Evolutionary conservation across 495 filamentous ascomycete species (phyloP).

Genomic region (Podospora didyma): DNA sequence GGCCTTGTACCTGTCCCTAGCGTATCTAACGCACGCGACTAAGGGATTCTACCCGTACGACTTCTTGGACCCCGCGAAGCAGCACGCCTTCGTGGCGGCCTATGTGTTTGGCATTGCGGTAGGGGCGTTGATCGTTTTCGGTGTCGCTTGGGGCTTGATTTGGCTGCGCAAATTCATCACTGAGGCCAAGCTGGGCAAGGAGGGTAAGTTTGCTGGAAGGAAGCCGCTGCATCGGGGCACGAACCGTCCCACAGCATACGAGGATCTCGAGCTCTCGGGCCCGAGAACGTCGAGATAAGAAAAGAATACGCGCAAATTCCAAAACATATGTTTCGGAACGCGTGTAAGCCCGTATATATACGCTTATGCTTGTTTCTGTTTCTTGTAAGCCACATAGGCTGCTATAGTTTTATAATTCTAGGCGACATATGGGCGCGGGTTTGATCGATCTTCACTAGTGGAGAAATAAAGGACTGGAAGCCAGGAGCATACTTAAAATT

Average conservation of each 20-base stretch:
- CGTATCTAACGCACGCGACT: conserved; percentile 66
- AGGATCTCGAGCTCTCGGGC: background rate
- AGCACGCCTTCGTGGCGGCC: conserved; percentile 44
- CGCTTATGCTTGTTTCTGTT: too few relatives aligned
- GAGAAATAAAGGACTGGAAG: too few relatives aligned
- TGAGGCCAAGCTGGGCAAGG: conserved; percentile 45
- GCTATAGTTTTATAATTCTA: too few relatives aligned
- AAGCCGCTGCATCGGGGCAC: background rate
- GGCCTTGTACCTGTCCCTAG: conserved; percentile 65
- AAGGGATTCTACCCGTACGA: conserved; percentile 70
- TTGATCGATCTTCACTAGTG: too few relatives aligned
- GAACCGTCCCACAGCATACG: background rate
- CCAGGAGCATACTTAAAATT: too few relatives aligned
- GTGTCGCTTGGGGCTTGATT: conserved; percentile 43
- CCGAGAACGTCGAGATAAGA: background rate
- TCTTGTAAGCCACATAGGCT: too few relatives aligned
- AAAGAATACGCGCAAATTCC: too few relatives aligned
- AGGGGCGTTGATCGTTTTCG: conserved; percentile 62
- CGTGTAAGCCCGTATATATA: too few relatives aligned
- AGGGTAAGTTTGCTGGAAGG: conserved; percentile 41
- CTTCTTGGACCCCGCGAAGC: conserved; percentile 60
- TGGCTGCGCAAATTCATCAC: conserved; percentile 47
- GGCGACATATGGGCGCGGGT: too few relatives aligned
- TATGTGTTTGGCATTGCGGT: conserved; percentile 62
- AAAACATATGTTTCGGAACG: too few relatives aligned